phyloP scores from a whole-genome alignment of 2,329 filamentous ascomycete genomes.

The Fusarium caatingaense region DNA sequence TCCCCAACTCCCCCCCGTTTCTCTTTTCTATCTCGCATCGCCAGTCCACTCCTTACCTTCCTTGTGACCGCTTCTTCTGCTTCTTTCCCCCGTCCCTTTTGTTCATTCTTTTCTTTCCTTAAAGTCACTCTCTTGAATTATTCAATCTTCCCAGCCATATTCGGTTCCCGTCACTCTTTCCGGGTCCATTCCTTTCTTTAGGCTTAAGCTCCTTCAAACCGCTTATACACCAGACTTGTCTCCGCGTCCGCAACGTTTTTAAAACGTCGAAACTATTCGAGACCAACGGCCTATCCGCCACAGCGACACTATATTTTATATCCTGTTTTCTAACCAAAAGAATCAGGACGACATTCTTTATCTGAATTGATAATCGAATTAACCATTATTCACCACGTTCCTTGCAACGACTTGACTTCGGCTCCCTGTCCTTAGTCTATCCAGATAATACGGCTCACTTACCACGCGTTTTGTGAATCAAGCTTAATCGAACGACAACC shows the following conservation, averaged over 20 bases:
- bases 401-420: constrained; percentile 31
- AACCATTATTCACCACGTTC: constrained; percentile 39
- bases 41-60: constrained; percentile 45
- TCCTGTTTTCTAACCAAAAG: constrained; percentile 35
- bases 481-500: constrained; percentile 35
- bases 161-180: constrained; percentile 65
- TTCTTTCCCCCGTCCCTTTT: constrained; percentile 52
- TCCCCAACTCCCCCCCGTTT: constrained; percentile 54
- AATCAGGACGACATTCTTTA: constrained; percentile 51
- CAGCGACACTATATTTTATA: constrained; percentile 35
- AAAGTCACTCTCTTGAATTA: constrained; percentile 63
- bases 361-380: constrained; percentile 35
- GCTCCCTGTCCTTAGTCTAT: constrained; percentile 17
- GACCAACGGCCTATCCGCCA: constrained; percentile 34
- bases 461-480: constrained; percentile 29
- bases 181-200: constrained; percentile 60
- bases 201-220: constrained; percentile 47
- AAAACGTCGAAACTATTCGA: constrained; percentile 38
- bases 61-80: constrained; percentile 55
- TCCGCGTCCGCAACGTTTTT: constrained; percentile 31
- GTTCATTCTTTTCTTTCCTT: constrained; percentile 60
- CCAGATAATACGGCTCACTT: constrained; percentile 27
- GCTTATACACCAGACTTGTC: constrained; percentile 41
- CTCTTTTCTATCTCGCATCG: constrained; percentile 51
- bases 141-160: constrained; percentile 48